A percentile compares a stretch with the other conserved stretches of the same genome.
phyloP scores from a whole-genome alignment of 495 filamentous ascomycete species.

The Glarea lozoyensis region DNA sequence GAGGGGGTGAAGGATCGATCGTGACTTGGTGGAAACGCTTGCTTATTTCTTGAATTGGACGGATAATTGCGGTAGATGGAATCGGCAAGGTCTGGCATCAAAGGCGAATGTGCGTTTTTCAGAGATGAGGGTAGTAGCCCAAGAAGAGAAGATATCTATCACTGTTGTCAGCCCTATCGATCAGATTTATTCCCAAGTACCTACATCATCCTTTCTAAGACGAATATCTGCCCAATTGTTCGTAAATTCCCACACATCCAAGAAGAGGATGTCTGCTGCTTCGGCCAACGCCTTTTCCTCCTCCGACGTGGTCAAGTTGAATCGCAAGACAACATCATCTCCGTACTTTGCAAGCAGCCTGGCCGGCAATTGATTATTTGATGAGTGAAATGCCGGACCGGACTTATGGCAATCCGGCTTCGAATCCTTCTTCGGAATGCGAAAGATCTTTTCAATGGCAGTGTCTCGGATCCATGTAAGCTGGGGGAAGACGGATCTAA shows the following conservation, averaged over 20 bases:
- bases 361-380: conserved; percentile 27
- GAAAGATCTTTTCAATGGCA: conserved; percentile 56
- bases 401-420: conserved; percentile 11
- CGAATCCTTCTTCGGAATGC: conserved; percentile 29
- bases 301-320: conserved; percentile 60
- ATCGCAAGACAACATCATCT: conserved; percentile 78
- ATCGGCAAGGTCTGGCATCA: conserved; percentile 76
- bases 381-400: conserved; percentile 12
- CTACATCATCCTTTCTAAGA: conserved; percentile 65
- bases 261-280: conserved; percentile 63
- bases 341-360: conserved; percentile 59
- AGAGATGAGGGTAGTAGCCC: conserved; percentile 70
- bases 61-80: conserved; percentile 74
- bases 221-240: conserved; percentile 82
- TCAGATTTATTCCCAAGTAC: conserved; percentile 16
- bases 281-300: conserved; percentile 67
- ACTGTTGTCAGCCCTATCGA: conserved; percentile 4
- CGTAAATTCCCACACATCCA: conserved; percentile 88
- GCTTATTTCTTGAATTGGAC: conserved; percentile 10
- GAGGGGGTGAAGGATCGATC: conserved; percentile 21
- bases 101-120: conserved; percentile 57
- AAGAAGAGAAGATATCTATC: conserved; percentile 66
- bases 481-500: conserved; percentile 25
- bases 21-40: conserved; percentile 11
- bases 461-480: conserved; percentile 54